Percentiles rank a stretch among this genome's conserved stretches.
phyloP scores from a whole-genome alignment of 352 stramenopile species.

The Globisporangium emineosum region DNA sequence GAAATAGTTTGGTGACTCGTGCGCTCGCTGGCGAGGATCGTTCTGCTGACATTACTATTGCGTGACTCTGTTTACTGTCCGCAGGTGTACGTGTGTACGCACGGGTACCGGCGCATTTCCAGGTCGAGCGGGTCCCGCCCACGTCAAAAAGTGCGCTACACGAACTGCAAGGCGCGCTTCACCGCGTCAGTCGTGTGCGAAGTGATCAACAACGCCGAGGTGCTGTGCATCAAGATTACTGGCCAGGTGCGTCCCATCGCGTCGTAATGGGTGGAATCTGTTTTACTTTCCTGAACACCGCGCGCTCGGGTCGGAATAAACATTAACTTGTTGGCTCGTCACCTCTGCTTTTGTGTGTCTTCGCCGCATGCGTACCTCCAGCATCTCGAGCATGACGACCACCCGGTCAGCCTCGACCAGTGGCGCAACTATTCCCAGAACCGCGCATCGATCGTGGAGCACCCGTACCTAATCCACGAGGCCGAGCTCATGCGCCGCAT shows the following conservation, averaged over 20 bases:
- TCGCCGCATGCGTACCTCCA: conserved; percentile 12
- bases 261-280: neutral
- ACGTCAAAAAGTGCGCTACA: conserved; percentile 66
- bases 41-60: conserved; percentile 3
- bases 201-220: conserved; percentile 40
- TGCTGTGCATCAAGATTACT: conserved; percentile 68
- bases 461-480: conserved; percentile 69
- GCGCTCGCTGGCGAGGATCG: neutral
- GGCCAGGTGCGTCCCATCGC: conserved; percentile 19
- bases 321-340: neutral
- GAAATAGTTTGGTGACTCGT: conserved; percentile 7
- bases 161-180: conserved; percentile 63
- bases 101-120: conserved; percentile 67
- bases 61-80: conserved; percentile 2
- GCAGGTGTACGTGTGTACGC: conserved; percentile 71
- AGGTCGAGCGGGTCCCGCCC: conserved; percentile 58
- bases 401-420: conserved; percentile 59
- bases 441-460: conserved; percentile 60
- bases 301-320: neutral
- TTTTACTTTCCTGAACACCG: neutral
- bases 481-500: conserved; percentile 69
- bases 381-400: conserved; percentile 62
- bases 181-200: conserved; percentile 61
- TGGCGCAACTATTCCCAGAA: conserved; percentile 83
- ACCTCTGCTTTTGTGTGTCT: neutral